phyloP scores from a whole-genome alignment of 2,329 filamentous ascomycete genomes.

The Madurella mycetomatis region DNA sequence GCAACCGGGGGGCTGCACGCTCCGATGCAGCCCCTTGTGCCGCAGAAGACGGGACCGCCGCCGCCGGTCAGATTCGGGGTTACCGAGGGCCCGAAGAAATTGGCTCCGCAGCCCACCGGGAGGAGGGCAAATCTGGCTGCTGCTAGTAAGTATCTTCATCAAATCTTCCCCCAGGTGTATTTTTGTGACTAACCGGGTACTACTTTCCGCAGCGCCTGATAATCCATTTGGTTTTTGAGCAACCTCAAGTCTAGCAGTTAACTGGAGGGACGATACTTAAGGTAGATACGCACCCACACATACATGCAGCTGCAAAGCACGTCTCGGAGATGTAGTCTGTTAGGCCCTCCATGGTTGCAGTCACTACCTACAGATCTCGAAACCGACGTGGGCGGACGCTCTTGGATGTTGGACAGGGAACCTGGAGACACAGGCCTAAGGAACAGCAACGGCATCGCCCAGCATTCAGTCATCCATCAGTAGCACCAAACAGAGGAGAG shows the following conservation, averaged over 20 bases:
- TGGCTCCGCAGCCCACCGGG: conserved; percentile 83
- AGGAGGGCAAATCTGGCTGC: conserved; percentile 84
- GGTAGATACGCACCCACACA: no score
- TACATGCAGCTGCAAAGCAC: no score
- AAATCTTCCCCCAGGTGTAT: background rate
- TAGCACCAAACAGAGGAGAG: no score
- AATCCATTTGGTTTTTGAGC: conserved; percentile 21
- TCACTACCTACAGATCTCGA: no score
- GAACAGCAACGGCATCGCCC: no score
- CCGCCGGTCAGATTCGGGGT: conserved; percentile 89
- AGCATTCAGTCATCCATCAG: no score
- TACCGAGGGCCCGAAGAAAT: conserved; percentile 64
- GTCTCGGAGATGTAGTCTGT: no score
- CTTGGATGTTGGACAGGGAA: no score
- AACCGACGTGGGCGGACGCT: no score
- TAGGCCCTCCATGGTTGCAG: no score
- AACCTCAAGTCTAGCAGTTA: background rate
- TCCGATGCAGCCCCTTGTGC: conserved; percentile 53
- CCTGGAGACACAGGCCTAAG: no score
- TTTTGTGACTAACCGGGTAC: background rate
- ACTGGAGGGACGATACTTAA: no score
- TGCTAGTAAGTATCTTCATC: conserved; percentile 73
- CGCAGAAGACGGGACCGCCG: conserved; percentile 80
- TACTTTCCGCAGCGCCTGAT: conserved; percentile 12
- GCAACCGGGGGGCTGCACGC: conserved; percentile 20